A percentile compares a stretch with the other conserved stretches of the same genome.
Conservation (phyloP, 495 filamentous ascomycete species). For the Letharia columbiana region DNA sequence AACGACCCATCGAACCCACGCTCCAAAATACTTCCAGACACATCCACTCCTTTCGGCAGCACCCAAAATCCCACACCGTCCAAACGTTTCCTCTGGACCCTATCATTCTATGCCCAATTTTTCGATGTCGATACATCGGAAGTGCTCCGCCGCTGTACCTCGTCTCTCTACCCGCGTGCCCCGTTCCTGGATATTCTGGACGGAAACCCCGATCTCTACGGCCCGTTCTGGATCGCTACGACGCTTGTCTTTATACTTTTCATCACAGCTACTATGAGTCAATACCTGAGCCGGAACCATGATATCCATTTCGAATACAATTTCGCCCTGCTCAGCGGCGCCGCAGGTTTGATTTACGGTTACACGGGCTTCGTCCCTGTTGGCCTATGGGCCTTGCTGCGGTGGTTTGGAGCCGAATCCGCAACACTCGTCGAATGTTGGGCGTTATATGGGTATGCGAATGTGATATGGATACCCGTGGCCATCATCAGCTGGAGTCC, state of each 20-base stretch:
- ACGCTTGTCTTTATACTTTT: slow-evolving; percentile 95
- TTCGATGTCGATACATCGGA: slow-evolving; percentile 94
- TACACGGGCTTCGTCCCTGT: slow-evolving; percentile 82
- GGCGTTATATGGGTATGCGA: slow-evolving; percentile 89
- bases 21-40: slow-evolving; percentile 49
- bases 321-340: slow-evolving; percentile 72
- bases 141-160: slow-evolving; percentile 72
- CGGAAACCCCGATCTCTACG: slow-evolving; percentile 95
- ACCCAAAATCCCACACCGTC: slow-evolving; percentile 41
- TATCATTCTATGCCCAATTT: slow-evolving; percentile 93
- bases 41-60: slow-evolving; percentile 54
- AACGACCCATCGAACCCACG: slow-evolving; percentile 44
- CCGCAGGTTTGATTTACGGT: slow-evolving; percentile 84
- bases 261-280: slow-evolving; percentile 85
- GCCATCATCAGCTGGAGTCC: slow-evolving; percentile 86
- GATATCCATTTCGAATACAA: slow-evolving; percentile 71
- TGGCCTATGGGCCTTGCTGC: slow-evolving; percentile 76
- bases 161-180: slow-evolving; percentile 74
- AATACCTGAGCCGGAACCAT: slow-evolving; percentile 61
- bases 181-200: slow-evolving; percentile 96
- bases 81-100: slow-evolving; percentile 84
- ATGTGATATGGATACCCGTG: slow-evolving; percentile 93
- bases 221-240: slow-evolving; percentile 96
- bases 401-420: slow-evolving; percentile 84
- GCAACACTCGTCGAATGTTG: slow-evolving; percentile 86